Evolutionary conservation across 2,329 filamentous ascomycete genomes (phyloP), one percentile per base, ranked within the genome.

Genomic region (Sarocladium strictum): DNA sequence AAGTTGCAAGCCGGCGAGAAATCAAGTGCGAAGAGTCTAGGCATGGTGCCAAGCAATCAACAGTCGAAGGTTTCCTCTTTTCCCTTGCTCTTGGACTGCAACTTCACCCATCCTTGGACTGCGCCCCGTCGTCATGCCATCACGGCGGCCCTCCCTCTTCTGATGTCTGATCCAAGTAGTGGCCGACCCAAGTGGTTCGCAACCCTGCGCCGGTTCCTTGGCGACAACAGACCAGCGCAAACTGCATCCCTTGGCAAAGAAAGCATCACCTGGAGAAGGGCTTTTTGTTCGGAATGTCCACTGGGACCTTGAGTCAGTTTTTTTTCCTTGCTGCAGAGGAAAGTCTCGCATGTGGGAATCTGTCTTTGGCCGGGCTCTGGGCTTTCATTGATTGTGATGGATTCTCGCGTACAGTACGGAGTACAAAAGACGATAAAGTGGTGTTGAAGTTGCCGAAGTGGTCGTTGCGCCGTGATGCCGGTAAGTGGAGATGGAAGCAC

Each of bases 141-240:
- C 26, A 15, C 21, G 14, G 7, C 21, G 33, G n/a, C 9, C 47
- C 27, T 21, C 35, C 17, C 38, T 17, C 14, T 38, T 38, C 38
- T 43, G 38, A 43, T 7, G 17, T 23, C 38, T 24, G 23, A 32
- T 4, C 15, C 10, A 19, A 35, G 47, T 51, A 35, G 27, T 51
- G 47, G 47, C 27, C 27, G 24, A 26, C n/a, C 47, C 47, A 51
- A 19, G 47, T 51, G 47, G 47, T 51, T 51, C 47, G 29, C 47
- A 51, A 43, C 43, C 47, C 47, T 51, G 27, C 27, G 47, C 27
- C 27, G 47, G 47, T 33, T 26, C 47, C 47, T 51, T 51, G 47
- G 47, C 47, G 47, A 51, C n/a, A 35, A 51, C 7, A 32, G 12
- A 21, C 47, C 47, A 51, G 24, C 47, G 27, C 47, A 32, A 51